These are phyloP conservation scores for Calonectria multiphialidica DNA, from an alignment of 2,329 filamentous ascomycete species.

Conservation along the genomic window DNA sequence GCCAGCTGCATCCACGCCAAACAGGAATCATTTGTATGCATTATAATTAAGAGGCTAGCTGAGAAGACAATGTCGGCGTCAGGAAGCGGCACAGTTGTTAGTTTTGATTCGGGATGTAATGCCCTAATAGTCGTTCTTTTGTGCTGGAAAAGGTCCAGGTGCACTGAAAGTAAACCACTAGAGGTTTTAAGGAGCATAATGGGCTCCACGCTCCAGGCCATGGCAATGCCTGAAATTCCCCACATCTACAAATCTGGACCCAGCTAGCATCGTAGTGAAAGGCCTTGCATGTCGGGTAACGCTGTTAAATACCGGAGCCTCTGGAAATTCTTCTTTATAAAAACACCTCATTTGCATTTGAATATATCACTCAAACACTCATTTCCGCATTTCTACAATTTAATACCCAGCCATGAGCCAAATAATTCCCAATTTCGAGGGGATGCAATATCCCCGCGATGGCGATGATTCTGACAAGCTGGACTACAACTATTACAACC, in stretches of 20 bases:
- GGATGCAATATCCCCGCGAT: background rate
- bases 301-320: background rate
- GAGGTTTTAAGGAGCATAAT: too few relatives aligned
- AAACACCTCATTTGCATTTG: background rate
- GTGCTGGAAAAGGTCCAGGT: background rate
- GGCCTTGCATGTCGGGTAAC: background rate
- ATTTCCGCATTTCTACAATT: background rate
- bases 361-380: too few relatives aligned
- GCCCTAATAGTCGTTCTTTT: background rate
- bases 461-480: background rate
- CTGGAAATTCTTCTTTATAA: background rate
- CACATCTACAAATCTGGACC: background rate
- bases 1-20: background rate
- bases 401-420: background rate
- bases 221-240: background rate
- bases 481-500: background rate
- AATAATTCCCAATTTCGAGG: background rate
- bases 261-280: background rate
- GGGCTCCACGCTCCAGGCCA: too few relatives aligned
- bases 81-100: background rate
- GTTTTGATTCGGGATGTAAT: background rate
- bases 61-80: background rate
- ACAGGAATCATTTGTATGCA: background rate
- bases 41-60: background rate
- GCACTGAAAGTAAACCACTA: background rate